Conservation (phyloP, 2,329 filamentous ascomycete species). For the Didymella keratinophila region DNA sequence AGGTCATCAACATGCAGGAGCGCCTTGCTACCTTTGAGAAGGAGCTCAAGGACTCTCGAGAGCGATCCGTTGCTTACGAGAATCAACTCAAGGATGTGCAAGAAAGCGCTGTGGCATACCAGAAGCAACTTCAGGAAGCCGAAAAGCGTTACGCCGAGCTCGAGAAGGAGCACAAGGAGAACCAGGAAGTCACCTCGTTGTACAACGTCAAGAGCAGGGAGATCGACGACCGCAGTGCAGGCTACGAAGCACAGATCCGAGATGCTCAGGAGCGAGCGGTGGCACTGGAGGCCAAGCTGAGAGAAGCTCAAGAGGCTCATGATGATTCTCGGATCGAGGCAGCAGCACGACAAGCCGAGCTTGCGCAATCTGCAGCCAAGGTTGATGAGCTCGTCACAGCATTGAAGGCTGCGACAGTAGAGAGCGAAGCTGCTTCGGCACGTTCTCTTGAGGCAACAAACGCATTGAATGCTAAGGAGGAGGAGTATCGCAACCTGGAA, state of each 20-base stretch:
- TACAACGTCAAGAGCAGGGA: slow-evolving; percentile 35
- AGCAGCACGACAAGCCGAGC: slow-evolving; percentile 48
- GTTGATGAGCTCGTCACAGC: slow-evolving; percentile 39
- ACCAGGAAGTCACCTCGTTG: slow-evolving; percentile 37
- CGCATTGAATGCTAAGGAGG: slow-evolving; percentile 43
- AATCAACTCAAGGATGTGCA: slow-evolving; percentile 46
- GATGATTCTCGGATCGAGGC: slow-evolving; percentile 48
- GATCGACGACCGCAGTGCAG: slow-evolving; percentile 32
- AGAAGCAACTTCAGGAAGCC: slow-evolving; percentile 38
- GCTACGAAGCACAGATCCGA: slow-evolving; percentile 45
- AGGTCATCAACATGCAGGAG: slow-evolving; percentile 47
- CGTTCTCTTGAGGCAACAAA: slow-evolving; percentile 41
- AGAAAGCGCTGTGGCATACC: slow-evolving; percentile 39
- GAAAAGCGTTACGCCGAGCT: slow-evolving; percentile 40
- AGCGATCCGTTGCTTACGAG: slow-evolving; percentile 44
- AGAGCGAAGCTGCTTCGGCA: slow-evolving; percentile 45
- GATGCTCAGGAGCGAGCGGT: slow-evolving; percentile 45
- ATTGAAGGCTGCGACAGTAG: slow-evolving; percentile 37
- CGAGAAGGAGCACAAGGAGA: slow-evolving; percentile 41
- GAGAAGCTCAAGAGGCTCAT: slow-evolving; percentile 37
- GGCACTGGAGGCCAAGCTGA: slow-evolving; percentile 45
- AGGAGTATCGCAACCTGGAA: slow-evolving; percentile 58
- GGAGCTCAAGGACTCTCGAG: slow-evolving; percentile 37
- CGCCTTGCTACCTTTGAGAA: slow-evolving; percentile 41
- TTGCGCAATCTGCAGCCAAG: slow-evolving; percentile 44